A percentile compares a stretch with the other conserved stretches of the same genome.
Evolutionary conservation across 345 rosid species (phyloP).

Genomic region (Camelina sativa): DNA sequence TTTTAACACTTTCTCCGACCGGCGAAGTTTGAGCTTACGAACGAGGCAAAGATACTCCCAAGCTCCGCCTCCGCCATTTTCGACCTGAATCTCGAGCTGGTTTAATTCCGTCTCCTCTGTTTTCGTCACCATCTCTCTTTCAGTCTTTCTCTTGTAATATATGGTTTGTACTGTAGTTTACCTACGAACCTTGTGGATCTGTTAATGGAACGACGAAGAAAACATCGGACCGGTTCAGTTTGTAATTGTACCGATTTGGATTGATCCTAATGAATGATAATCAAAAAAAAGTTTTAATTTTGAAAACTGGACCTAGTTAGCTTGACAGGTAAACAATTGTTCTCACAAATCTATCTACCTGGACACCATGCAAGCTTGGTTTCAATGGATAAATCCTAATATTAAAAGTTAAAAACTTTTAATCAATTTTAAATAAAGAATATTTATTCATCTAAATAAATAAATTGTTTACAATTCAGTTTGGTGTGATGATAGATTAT

Average conservation of each 20-base stretch:
- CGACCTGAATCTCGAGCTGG: conserved; percentile 79
- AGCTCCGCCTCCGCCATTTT: conserved; percentile 90
- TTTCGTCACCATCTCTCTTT: conserved; percentile 71
- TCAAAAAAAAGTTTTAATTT: too few relatives aligned
- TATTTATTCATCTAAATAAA: too few relatives aligned
- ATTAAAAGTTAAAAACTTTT: too few relatives aligned
- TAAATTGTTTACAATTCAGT: too few relatives aligned
- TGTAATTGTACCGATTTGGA: background rate
- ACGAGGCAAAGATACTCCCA: conserved; percentile 92
- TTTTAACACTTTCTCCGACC: conserved; percentile 81
- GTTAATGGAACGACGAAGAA: background rate
- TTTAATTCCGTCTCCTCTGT: conserved; percentile 72
- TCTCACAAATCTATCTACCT: too few relatives aligned
- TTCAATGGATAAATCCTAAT: too few relatives aligned
- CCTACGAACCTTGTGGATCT: conserved; percentile 23
- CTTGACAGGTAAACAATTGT: too few relatives aligned
- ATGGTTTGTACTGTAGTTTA: background rate
- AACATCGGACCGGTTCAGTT: conserved; percentile 7
- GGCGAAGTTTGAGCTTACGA: conserved; percentile 86
- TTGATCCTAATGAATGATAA: background rate
- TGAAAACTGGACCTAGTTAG: too few relatives aligned
- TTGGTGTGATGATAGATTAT: too few relatives aligned
- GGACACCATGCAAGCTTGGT: too few relatives aligned
- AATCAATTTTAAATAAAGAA: too few relatives aligned
- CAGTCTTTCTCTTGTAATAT: background rate